A percentile compares a stretch with the other conserved stretches of the same genome.
Evolutionary conservation across 106 monocot genomes (phyloP).

Genomic region (Dendrobium catenatum): DNA sequence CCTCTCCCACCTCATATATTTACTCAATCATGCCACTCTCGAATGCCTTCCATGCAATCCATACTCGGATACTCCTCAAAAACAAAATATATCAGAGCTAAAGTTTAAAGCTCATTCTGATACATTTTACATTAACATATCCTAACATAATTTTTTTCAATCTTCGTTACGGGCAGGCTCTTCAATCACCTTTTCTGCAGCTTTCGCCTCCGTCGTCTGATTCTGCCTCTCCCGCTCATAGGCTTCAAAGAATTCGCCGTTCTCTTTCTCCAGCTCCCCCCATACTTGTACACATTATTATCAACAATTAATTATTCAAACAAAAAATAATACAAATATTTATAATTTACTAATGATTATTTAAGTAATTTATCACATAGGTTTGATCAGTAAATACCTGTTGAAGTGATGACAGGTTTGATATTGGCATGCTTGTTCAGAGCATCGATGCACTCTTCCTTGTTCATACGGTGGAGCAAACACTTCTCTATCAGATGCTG

Average conservation of each 20-base stretch:
- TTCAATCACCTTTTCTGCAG: constrained; percentile 32
- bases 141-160: not conserved
- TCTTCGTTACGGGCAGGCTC: constrained; percentile 10
- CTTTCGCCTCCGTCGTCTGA: not conserved
- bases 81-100: not conserved
- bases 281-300: constrained; percentile 26
- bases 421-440: constrained; percentile 71
- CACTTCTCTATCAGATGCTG: constrained; percentile 92
- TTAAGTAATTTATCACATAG: no score
- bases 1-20: not conserved
- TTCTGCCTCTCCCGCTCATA: constrained; percentile 45
- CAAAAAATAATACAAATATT: no score
- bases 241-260: constrained; percentile 68
- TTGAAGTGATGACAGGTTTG: constrained; percentile 71
- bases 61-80: not conserved
- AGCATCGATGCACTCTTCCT: constrained; percentile 79
- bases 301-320: no score
- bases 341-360: no score
- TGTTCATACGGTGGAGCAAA: constrained; percentile 60
- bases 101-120: constrained; percentile 10
- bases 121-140: not conserved
- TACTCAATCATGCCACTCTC: no score
- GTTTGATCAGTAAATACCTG: constrained; percentile 26
- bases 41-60: not conserved
- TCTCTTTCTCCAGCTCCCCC: constrained; percentile 89